These are phyloP conservation scores for Helminthosporium solani DNA, from an alignment of 2,329 filamentous ascomycete species.

Conservation along the genomic window DNA sequence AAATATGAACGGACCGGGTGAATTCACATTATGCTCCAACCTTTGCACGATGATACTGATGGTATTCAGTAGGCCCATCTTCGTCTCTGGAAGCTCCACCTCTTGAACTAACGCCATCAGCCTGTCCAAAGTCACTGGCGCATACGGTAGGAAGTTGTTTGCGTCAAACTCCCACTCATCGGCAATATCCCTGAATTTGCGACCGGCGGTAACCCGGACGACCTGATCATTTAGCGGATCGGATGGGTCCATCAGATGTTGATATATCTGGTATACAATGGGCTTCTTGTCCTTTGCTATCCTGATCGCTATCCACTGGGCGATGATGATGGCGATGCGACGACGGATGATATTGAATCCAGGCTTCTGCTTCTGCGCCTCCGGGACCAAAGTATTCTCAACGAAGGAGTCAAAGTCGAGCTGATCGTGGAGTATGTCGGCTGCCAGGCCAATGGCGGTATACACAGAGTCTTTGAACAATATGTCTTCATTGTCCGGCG, in stretches of 20 bases:
- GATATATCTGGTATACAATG: slow-evolving; percentile 83
- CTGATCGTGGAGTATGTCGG: slow-evolving; percentile 69
- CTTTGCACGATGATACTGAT: slow-evolving; percentile 77
- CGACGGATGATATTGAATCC: slow-evolving; percentile 82
- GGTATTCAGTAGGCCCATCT: slow-evolving; percentile 85
- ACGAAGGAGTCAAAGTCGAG: slow-evolving; percentile 86
- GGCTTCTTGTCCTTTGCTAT: slow-evolving; percentile 67
- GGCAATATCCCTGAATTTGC: slow-evolving; percentile 76
- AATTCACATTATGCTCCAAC: slow-evolving; percentile 68
- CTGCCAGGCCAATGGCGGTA: slow-evolving; percentile 84
- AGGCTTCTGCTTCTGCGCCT: slow-evolving; percentile 68
- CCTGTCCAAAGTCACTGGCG: slow-evolving; percentile 68
- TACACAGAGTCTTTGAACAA: slow-evolving; percentile 93
- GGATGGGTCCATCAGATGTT: slow-evolving; percentile 75
- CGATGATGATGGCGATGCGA: slow-evolving; percentile 83
- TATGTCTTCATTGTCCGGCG: slow-evolving; percentile 65
- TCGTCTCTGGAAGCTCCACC: slow-evolving; percentile 81
- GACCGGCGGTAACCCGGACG: slow-evolving; percentile 85
- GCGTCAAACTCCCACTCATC: slow-evolving; percentile 82
- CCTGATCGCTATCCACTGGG: slow-evolving; percentile 84
- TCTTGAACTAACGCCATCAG: slow-evolving; percentile 77
- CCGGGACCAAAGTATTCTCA: slow-evolving; percentile 69
- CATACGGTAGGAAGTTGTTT: slow-evolving; percentile 74
- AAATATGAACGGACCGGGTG: background rate
- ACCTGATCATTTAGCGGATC: slow-evolving; percentile 86